Evolutionary conservation across 805 yeast species (phyloP).

Genomic region (Yueomyces sinensis): DNA sequence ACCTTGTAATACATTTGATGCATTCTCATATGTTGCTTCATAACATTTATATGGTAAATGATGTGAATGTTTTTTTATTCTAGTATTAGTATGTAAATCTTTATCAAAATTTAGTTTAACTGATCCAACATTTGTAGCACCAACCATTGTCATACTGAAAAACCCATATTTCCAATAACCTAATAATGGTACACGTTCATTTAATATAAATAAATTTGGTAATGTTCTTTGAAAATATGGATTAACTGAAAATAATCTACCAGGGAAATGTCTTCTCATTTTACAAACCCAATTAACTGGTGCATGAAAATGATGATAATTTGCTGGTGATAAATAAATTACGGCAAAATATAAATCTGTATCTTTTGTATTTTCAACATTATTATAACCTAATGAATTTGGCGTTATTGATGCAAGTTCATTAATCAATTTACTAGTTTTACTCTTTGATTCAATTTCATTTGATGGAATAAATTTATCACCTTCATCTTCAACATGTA

Average conservation of each 20-base stretch:
- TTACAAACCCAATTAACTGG: conserved; percentile 95
- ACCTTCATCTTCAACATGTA: conserved; percentile 31
- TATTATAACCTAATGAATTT: neutral
- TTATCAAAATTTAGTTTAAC: conserved; percentile 86
- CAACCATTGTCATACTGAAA: conserved; percentile 97
- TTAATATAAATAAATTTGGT: conserved; percentile 75
- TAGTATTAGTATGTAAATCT: conserved; percentile 73
- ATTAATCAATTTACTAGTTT: conserved; percentile 28
- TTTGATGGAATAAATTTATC: conserved; percentile 41
- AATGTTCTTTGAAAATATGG: conserved; percentile 89
- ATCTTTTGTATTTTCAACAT: conserved; percentile 21
- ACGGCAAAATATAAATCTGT: conserved; percentile 76
- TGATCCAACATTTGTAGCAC: conserved; percentile 98
- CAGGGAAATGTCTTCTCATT: conserved; percentile 86
- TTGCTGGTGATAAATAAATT: conserved; percentile 94
- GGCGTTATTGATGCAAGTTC: conserved; percentile 14
- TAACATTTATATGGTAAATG: conserved; percentile 70
- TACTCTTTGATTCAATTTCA: conserved; percentile 18
- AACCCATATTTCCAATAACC: conserved; percentile 97
- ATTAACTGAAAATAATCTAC: conserved; percentile 89
- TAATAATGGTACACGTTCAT: conserved; percentile 87
- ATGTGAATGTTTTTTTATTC: conserved; percentile 24
- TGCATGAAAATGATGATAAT: conserved; percentile 93
- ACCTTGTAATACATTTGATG: conserved; percentile 67
- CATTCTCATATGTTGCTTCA: conserved; percentile 83